These are phyloP conservation scores for Schizosaccharomyces versatilis DNA, from an alignment of 1,139 yeast genomes.

Conservation along the genomic window DNA sequence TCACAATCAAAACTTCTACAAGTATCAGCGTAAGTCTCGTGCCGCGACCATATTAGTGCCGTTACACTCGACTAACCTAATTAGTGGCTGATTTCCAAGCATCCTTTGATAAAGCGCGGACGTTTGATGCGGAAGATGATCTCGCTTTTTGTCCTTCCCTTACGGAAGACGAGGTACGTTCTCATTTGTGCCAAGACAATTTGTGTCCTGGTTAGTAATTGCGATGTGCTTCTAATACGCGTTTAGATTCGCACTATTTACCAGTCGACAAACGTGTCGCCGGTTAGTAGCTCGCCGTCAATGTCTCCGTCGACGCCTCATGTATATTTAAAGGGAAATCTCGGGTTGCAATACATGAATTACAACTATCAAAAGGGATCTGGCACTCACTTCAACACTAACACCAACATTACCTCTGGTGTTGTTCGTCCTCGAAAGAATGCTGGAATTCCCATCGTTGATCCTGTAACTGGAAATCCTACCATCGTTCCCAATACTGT, in stretches of 20 bases:
- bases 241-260: background rate
- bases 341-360: background rate
- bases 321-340: background rate
- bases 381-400: background rate
- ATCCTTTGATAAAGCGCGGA: slow-evolving; percentile 1
- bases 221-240: background rate
- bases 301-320: background rate
- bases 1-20: background rate
- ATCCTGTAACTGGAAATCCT: background rate
- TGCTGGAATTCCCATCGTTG: background rate
- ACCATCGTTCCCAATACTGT: background rate
- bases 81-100: background rate
- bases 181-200: background rate
- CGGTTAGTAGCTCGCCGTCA: background rate
- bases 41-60: background rate
- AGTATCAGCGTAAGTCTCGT: background rate
- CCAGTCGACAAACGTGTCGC: background rate
- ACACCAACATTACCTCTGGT: background rate
- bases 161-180: background rate
- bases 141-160: slow-evolving; percentile 3
- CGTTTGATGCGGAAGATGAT: slow-evolving; percentile 3
- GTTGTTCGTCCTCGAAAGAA: background rate
- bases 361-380: background rate
- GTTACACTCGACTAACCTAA: background rate
- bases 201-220: background rate